phyloP scores from a whole-genome alignment of 345 rosid species.

The Geranium rotundifolium region DNA sequence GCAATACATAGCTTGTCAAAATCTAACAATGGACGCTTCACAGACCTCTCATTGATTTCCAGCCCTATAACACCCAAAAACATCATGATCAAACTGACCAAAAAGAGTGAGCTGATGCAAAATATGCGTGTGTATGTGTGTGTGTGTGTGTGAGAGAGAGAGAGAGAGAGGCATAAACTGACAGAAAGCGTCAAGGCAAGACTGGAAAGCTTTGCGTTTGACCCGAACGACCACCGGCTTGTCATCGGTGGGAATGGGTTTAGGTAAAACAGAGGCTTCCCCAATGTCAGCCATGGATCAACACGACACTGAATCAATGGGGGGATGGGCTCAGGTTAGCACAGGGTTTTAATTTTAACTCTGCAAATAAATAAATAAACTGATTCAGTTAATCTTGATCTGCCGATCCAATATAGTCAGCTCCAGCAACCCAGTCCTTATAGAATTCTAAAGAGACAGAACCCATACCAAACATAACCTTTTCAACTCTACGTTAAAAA shows the following conservation, averaged over 20 bases:
- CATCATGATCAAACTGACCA: not conserved
- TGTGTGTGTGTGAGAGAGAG: too few relatives aligned
- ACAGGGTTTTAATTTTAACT: too few relatives aligned
- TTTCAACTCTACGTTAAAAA: too few relatives aligned
- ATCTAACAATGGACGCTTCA: conserved; percentile 44
- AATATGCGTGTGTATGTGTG: too few relatives aligned
- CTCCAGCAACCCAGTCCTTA: too few relatives aligned
- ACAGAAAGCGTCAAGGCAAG: not conserved
- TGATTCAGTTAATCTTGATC: too few relatives aligned
- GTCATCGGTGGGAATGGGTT: not conserved
- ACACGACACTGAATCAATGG: not conserved
- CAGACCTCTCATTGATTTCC: conserved; percentile 71
- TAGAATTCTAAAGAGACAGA: too few relatives aligned
- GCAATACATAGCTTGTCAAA: conserved; percentile 45
- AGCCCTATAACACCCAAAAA: conserved; percentile 36
- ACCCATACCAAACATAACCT: too few relatives aligned
- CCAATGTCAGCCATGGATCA: not conserved
- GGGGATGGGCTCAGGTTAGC: too few relatives aligned
- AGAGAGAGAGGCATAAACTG: not conserved
- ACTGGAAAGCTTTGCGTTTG: not conserved
- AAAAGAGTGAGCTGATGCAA: not conserved
- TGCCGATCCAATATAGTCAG: too few relatives aligned
- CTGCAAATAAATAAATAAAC: too few relatives aligned
- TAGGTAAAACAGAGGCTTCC: not conserved
- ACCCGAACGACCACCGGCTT: not conserved